A percentile compares a stretch with the other conserved stretches of the same genome.
Conservation (phyloP, 345 rosid species). For the Isatis tinctoria region DNA sequence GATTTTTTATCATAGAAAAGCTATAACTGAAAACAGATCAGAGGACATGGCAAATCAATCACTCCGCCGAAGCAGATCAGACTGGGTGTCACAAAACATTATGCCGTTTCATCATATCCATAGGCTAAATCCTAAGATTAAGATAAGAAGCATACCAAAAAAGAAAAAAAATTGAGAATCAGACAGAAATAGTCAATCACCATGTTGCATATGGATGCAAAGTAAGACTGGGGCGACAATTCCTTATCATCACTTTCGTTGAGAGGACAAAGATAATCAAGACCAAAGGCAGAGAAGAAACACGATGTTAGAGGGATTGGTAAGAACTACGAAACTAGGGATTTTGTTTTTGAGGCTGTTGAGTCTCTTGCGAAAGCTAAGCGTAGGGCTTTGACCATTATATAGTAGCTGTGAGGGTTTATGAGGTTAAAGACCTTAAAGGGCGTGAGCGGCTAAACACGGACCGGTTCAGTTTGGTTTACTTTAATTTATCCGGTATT, state of each 20-base stretch:
- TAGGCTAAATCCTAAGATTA: not conserved
- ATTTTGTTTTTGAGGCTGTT: not conserved
- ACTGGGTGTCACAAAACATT: slow-evolving; percentile 57
- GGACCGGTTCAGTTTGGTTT: not conserved
- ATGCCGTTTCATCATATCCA: slow-evolving; percentile 40
- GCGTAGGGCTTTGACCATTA: not conserved
- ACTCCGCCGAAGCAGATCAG: slow-evolving; percentile 43
- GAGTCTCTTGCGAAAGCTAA: not conserved
- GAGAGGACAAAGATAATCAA: too few relatives aligned
- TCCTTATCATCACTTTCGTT: too few relatives aligned
- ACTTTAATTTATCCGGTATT: not conserved
- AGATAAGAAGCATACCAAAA: not conserved
- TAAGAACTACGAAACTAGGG: too few relatives aligned
- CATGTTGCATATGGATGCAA: slow-evolving; percentile 50
- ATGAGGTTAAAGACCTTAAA: not conserved
- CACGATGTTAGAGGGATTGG: too few relatives aligned
- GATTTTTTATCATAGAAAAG: too few relatives aligned
- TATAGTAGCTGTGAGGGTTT: not conserved
- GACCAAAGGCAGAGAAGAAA: too few relatives aligned
- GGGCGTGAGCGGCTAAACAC: not conserved
- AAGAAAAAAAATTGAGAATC: not conserved
- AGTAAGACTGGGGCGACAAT: slow-evolving; percentile 95
- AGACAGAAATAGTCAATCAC: slow-evolving; percentile 35
- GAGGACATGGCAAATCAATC: slow-evolving; percentile 29
- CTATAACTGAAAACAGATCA: slow-evolving; percentile 15